Base-by-base conservation (phyloP, 257 asterid species). In the Perilla frutescens region DNA sequence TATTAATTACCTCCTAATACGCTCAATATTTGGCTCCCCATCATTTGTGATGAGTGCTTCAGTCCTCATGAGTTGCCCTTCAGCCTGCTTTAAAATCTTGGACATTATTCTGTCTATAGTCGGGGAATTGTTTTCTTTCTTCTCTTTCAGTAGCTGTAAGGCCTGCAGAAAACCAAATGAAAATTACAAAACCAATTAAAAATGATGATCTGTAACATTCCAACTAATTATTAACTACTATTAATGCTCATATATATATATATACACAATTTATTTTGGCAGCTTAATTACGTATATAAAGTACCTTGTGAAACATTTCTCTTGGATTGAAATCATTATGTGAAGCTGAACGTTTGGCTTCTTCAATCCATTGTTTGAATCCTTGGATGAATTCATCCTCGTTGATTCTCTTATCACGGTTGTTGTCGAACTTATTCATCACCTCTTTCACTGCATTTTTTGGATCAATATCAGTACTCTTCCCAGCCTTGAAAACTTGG, bases 351-450 rank as follows among this genome's bases (percentile, higher is more conserved):
- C 32, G 44, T 0, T 63, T 72, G 41, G 73, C 71, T 78, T 87
- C 92, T 6, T 45, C 68, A 44, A 87, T 78, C 84, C 86, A 85
- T 73, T 78, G 65, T 14, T 76, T 69, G 77, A 81, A 83, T 57
- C 92, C 92, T 5, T 60, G 2, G 8, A 80, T 54, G 70, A 87
- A 81, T 71, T 87, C 93, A 1, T 70, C 47, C 77, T 80, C 83
- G 0, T 55, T 68, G 63, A 85, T 85, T 5, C 5, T 65, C 55
- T 13, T 56, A 70, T 65, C 77, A 7, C 48, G 20, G 63, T 84
- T 50, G 36, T 65, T 41, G 50, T 87, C 89, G 3, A 83, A 81
- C n/a, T 73, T 79, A 15, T 70, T 59, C 78, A 86, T 76, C 1
- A 87, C 67, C 54, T 79, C 59, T 2, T 68, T 34, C 39, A 87